Evolutionary conservation across 2,329 filamentous ascomycete species (phyloP).

Genomic region (Trichoderma sp.): DNA sequence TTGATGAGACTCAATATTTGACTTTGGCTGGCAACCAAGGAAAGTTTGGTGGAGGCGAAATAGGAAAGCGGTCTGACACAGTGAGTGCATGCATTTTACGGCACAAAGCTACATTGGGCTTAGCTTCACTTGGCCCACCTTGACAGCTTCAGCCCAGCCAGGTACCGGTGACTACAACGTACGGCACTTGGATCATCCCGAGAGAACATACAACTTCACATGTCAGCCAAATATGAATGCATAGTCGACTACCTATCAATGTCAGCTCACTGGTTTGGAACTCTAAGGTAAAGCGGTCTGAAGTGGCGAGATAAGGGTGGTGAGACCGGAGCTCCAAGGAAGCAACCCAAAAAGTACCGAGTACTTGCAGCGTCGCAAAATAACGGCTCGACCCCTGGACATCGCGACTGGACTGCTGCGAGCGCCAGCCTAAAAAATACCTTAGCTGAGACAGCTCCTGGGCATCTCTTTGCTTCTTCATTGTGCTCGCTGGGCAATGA

Average conservation of each 20-base stretch:
- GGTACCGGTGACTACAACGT: neutral
- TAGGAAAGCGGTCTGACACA: conserved; percentile 32
- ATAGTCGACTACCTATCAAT: neutral
- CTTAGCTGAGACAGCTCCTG: conserved; percentile 10
- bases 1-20: conserved; percentile 19
- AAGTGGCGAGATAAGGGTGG: neutral
- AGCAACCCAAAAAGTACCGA: neutral
- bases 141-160: neutral
- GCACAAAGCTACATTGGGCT: neutral
- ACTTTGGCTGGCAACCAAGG: neutral
- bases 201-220: neutral
- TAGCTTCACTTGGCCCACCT: neutral
- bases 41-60: conserved; percentile 20
- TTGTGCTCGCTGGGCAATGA: neutral
- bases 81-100: neutral
- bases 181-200: neutral
- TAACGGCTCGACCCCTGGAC: neutral
- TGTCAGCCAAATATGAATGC: neutral
- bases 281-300: conserved; percentile 1
- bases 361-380: neutral
- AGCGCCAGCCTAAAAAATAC: neutral
- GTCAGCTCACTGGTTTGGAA: neutral
- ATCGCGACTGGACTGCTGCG: neutral
- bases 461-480: neutral
- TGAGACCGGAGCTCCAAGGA: neutral